phyloP scores from a whole-genome alignment of 129 eudicot genomes.

The Pittosporum tobira region DNA sequence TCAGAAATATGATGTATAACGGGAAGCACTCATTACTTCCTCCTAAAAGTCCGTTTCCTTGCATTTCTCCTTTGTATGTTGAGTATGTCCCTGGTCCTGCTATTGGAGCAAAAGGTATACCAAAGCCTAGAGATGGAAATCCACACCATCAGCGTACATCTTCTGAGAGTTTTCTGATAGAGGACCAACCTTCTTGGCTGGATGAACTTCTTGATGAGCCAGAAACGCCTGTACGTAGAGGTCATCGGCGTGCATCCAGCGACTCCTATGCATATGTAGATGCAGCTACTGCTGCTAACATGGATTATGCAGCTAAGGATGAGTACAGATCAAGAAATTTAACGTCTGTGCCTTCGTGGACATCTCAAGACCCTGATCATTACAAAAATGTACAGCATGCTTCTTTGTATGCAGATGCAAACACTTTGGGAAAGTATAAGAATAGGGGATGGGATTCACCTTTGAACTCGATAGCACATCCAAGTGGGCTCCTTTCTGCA shows the following conservation, averaged over 20 bases:
- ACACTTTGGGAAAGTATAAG: slow-evolving; percentile 34
- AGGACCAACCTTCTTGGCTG: slow-evolving; percentile 96
- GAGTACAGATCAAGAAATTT: slow-evolving; percentile 46
- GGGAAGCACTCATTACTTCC: slow-evolving; percentile 74
- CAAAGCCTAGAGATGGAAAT: slow-evolving; percentile 49
- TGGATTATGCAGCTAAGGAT: slow-evolving; percentile 49
- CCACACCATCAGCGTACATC: slow-evolving; percentile 87
- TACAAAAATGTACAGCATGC: slow-evolving; percentile 40
- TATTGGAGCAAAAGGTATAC: slow-evolving; percentile 46
- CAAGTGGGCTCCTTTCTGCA: slow-evolving; percentile 38
- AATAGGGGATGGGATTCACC: slow-evolving; percentile 54
- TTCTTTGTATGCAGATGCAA: slow-evolving; percentile 34
- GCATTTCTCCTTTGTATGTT: slow-evolving; percentile 57
- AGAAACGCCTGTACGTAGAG: slow-evolving; percentile 79
- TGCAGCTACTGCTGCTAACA: slow-evolving; percentile 37
- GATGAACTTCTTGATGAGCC: slow-evolving; percentile 97
- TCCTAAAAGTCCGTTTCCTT: slow-evolving; percentile 86
- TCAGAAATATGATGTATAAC: slow-evolving; percentile 46
- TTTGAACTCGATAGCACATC: slow-evolving; percentile 24
- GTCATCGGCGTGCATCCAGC: slow-evolving; percentile 96
- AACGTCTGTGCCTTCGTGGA: slow-evolving; percentile 55
- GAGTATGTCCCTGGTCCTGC: slow-evolving; percentile 55
- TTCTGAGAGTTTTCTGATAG: slow-evolving; percentile 78
- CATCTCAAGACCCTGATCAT: slow-evolving; percentile 54
- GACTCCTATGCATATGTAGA: slow-evolving; percentile 85